A percentile compares a stretch with the other conserved stretches of the same genome.
Conservation (phyloP, 176 grass and related monocot species). For the Carex littledalei region DNA sequence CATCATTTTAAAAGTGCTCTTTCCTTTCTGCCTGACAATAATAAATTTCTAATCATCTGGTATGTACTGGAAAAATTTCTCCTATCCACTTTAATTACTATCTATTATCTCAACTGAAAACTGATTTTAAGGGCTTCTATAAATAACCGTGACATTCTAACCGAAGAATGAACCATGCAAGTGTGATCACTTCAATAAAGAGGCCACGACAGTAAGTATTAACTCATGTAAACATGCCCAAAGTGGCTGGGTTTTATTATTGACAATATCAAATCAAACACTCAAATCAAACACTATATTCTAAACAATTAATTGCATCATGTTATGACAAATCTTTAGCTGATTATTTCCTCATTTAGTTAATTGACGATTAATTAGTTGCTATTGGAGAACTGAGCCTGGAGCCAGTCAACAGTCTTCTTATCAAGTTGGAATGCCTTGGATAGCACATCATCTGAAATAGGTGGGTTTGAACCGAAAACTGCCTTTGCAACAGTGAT, state of each 20-base stretch:
- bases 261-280: background rate
- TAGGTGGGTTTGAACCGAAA: background rate
- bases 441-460: slow-evolving; percentile 8
- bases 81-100: no score
- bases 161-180: no score
- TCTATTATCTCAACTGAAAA: no score
- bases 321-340: background rate
- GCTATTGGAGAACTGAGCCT: background rate
- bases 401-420: background rate
- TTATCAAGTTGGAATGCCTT: background rate
- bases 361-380: background rate
- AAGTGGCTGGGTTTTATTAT: background rate
- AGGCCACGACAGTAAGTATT: no score
- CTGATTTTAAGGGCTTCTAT: no score
- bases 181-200: no score
- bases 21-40: no score
- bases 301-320: no score
- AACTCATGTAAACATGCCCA: background rate
- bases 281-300: background rate
- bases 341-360: background rate
- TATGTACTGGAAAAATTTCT: no score
- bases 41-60: no score
- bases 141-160: no score
- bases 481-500: background rate
- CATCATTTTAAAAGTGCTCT: no score